Evolutionary conservation across 2,329 filamentous ascomycete genomes (phyloP), one percentile per base, ranked within the genome.

Genomic region (Paraphoma sp.): DNA sequence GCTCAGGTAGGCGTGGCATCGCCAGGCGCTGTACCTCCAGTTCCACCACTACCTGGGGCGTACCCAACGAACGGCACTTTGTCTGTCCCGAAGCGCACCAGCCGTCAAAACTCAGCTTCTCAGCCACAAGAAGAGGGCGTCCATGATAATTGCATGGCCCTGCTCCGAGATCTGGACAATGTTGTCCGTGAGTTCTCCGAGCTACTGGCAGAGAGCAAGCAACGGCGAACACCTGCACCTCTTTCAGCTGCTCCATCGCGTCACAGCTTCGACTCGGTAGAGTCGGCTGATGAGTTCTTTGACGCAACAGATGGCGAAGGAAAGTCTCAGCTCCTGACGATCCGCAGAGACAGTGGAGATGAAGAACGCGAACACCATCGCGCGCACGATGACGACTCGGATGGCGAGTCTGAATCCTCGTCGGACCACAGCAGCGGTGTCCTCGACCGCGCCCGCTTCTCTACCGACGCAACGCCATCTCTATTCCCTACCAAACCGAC

Each of bases 281-380:
- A 70, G 44, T 89, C 91, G 1, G 86, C 86, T 2, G 91, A 96
- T 54, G 94, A 98, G 73, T 99, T 98, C 78, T 99, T 97, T 68
- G 95, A 99, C 74, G 95, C 95, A 1, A 88, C 58, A 90, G 66
- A 65, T 69, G 89, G 87, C 49, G 88, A 64, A 14, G 68, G 59
- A 31, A 76, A 76, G 23, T 87, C 89, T 7, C 88, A 91, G 52
- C 82, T 97, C 8, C 82, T 96, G 60, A 88, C 88, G 47, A 94
- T 97, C 57, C 85, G 87, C 57, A 87, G 85, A 36, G 87, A 86
- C 45, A 87, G 84, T 14, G 86, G 86, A 12, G 86, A 88, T 12
- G 82, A 83, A 23, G 64, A 68, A 23, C 58, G 59, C 8, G 56
- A 69, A 23, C 81, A 78, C 28, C 79, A 78, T 23, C 43, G 51